These are phyloP conservation scores for Suillus americanus DNA, from an alignment of 768 basidiomycete species.

Conservation along the genomic window DNA sequence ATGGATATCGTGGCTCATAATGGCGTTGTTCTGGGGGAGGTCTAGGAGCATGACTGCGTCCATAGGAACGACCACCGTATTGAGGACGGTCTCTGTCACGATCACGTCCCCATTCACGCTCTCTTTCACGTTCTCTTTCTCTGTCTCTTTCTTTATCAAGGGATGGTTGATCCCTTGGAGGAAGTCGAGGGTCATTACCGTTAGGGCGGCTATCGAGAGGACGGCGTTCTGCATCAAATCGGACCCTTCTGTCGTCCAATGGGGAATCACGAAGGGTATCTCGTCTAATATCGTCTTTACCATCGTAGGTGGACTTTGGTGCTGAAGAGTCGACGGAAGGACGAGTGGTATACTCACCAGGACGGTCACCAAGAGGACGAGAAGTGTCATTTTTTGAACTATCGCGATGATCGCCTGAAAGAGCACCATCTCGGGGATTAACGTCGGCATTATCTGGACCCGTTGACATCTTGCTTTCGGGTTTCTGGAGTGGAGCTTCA, in stretches of 20 bases:
- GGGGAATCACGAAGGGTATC: conserved; percentile 26
- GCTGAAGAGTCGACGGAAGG: conserved; percentile 24
- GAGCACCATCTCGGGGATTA: conserved; percentile 4
- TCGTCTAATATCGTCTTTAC: conserved; percentile 29
- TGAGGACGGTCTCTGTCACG: conserved; percentile 38
- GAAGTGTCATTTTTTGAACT: conserved; percentile 13
- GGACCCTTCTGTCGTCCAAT: conserved; percentile 30
- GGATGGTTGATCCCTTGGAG: conserved; percentile 30
- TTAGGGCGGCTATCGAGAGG: conserved; percentile 16
- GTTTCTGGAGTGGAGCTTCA: conserved; percentile 2
- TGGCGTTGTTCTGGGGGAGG: conserved; percentile 48
- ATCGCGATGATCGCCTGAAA: conserved; percentile 9
- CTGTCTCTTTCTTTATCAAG: conserved; percentile 36
- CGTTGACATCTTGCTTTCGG: conserved; percentile 11
- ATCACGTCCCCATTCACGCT: conserved; percentile 26
- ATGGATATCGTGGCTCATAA: conserved; percentile 44
- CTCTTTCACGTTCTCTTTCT: conserved; percentile 33
- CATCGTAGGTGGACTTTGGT: conserved; percentile 22
- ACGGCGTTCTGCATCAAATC: conserved; percentile 24
- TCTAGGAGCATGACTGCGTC: conserved; percentile 38
- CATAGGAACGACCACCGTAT: conserved; percentile 38
- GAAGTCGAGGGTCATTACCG: conserved; percentile 17
- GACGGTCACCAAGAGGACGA: conserved; percentile 17
- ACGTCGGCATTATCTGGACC: conserved; percentile 16
- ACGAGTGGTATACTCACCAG: conserved; percentile 31